Evolutionary conservation across 192 early-diverging fungal species (phyloP).

Genomic region (Gryganskiella cystojenkinii): DNA sequence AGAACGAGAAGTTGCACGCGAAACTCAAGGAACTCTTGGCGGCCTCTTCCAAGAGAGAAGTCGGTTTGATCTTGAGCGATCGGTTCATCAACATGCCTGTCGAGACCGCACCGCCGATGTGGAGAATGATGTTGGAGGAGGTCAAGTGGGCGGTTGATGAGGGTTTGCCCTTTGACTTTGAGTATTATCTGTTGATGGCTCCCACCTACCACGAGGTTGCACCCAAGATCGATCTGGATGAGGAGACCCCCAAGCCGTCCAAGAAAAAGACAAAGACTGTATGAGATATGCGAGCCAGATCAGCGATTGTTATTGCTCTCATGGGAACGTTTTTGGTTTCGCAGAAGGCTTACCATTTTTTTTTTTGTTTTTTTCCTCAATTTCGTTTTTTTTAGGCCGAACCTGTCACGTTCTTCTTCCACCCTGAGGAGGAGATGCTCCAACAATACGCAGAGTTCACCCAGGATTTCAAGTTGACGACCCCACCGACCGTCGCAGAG

Average conservation of each 20-base stretch:
- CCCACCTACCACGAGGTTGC: constrained; percentile 86
- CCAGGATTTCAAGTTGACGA: constrained; percentile 88
- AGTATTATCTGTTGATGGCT: constrained; percentile 82
- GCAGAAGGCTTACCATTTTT: background rate
- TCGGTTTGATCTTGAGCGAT: constrained; percentile 85
- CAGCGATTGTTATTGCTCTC: background rate
- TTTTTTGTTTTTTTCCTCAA: background rate
- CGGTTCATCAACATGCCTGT: constrained; percentile 97
- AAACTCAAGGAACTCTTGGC: constrained; percentile 49
- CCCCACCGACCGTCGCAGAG: constrained; percentile 74
- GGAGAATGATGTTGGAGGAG: constrained; percentile 89
- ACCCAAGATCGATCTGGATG: constrained; percentile 67
- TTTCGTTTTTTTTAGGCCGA: constrained; percentile 32
- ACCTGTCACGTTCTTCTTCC: constrained; percentile 76
- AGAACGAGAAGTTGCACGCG: constrained; percentile 50
- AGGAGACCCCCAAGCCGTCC: constrained; percentile 51
- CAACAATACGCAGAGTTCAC: constrained; percentile 77
- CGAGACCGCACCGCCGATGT: constrained; percentile 90
- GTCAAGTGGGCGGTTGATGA: constrained; percentile 78
- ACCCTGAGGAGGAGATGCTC: constrained; percentile 94
- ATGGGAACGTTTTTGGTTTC: background rate
- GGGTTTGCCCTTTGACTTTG: constrained; percentile 82
- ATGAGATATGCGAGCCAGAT: constrained; percentile 13
- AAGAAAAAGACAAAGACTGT: constrained; percentile 59
- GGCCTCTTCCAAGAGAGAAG: constrained; percentile 40